These are phyloP conservation scores for Tremella yokohamensis DNA, from an alignment of 768 basidiomycete genomes.

Conservation along the genomic window DNA sequence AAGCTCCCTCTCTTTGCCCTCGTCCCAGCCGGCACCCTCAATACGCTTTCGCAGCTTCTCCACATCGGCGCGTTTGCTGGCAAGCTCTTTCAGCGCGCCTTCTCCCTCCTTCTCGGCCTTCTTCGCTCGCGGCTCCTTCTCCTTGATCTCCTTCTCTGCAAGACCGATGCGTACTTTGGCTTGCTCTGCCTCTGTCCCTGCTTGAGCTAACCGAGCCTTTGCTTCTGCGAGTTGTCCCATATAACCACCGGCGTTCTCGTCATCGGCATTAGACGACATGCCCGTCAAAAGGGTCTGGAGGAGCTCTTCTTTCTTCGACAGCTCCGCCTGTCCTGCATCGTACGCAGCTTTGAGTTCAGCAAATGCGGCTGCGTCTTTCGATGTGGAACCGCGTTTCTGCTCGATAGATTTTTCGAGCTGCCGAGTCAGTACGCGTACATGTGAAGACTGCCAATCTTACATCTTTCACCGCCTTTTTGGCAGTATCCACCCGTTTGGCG, in stretches of 20 bases:
- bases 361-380: slow-evolving; percentile 59
- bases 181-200: slow-evolving; percentile 79
- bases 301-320: slow-evolving; percentile 80
- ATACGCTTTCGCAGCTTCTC: slow-evolving; percentile 59
- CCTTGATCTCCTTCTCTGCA: slow-evolving; percentile 71
- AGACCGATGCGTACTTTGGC: slow-evolving; percentile 69
- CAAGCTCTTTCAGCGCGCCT: slow-evolving; percentile 68
- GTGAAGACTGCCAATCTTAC: slow-evolving; percentile 52
- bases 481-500: slow-evolving; percentile 58
- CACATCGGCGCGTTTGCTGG: slow-evolving; percentile 54
- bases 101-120: slow-evolving; percentile 78
- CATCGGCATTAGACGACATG: slow-evolving; percentile 62
- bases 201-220: slow-evolving; percentile 68
- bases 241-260: slow-evolving; percentile 76
- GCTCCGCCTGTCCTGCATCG: slow-evolving; percentile 59
- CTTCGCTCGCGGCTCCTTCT: slow-evolving; percentile 73
- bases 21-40: slow-evolving; percentile 68
- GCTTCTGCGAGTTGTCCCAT: slow-evolving; percentile 93
- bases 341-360: slow-evolving; percentile 67
- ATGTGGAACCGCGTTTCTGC: slow-evolving; percentile 63
- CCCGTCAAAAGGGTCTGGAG: slow-evolving; percentile 92
- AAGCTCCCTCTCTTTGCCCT: slow-evolving; percentile 64
- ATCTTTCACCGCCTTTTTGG: slow-evolving; percentile 61
- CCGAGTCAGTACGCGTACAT: slow-evolving; percentile 9
- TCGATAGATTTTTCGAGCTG: slow-evolving; percentile 62